Evolutionary conservation across 2,329 filamentous ascomycete genomes (phyloP), one percentile per base, ranked within the genome.

Genomic region (Colletotrichum noveboracense): DNA sequence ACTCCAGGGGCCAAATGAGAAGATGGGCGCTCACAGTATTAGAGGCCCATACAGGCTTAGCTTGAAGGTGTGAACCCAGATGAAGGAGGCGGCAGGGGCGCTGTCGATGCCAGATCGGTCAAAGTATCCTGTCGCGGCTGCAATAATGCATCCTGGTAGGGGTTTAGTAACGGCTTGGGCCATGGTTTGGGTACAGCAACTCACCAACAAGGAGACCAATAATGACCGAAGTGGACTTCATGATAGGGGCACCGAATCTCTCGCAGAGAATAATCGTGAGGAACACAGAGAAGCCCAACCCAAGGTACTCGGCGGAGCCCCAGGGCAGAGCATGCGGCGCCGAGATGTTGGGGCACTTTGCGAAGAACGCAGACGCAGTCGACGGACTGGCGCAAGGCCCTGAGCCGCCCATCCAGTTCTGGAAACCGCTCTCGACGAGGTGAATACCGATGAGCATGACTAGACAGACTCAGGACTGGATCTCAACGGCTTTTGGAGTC

Each of bases 201-300:
- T 76, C 36, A 76, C 74, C 74, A 61, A 77, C 66, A 0, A 95
- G 88, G 7, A 96, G 88, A 16, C 95, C 94, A 71, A 95, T 88
- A 56, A 96, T 91, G 36, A 96, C 94, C 34, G 93, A 92, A 9
- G 92, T 94, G 4, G 92, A 94, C 82, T 96, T 96, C 94, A 97
- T 96, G 78, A 97, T 94, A 0, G 95, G 95, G 0, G 94, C 90
- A 2, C 95, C 95, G 79, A 96, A 96, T 13, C 94, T 91, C 83
- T 97, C 95, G 82, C 94, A 95, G 14, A 96, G 82, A 76, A 97
- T 93, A 81, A 97, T 96, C 32, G 93, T 94, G 60, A 94, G 79
- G 81, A 96, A 96, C 43, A 96, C 95, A 60, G 92, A 92, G 85
- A 97, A 96, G 1, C 95, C 95, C 3, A 97, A 89, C 14, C 89